A percentile compares a stretch with the other conserved stretches of the same genome.
Conservation (phyloP, 805 yeast species). For the Wickerhamiella musiphila region DNA sequence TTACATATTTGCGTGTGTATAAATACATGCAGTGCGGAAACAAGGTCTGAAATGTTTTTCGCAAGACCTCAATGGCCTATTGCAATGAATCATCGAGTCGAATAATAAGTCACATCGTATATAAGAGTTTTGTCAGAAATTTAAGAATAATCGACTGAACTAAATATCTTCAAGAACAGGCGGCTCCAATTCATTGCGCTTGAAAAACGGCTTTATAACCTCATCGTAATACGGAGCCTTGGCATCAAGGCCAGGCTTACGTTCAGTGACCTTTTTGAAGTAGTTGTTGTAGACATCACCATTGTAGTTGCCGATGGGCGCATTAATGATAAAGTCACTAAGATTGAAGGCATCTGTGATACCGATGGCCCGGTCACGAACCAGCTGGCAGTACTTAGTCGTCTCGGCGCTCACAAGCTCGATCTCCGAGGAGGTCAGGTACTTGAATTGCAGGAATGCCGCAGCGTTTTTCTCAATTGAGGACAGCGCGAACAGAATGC, state of each 20-base stretch:
- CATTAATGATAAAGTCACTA: constrained; percentile 60
- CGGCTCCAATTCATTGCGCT: constrained; percentile 9
- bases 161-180: constrained; percentile 9
- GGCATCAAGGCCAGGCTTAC: constrained; percentile 24
- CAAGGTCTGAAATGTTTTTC: too few species aligned
- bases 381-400: constrained; percentile 28
- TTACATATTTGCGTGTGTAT: too few species aligned
- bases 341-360: constrained; percentile 69
- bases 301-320: constrained; percentile 60
- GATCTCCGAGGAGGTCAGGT: constrained; percentile 32
- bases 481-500: constrained; percentile 34
- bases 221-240: constrained; percentile 39
- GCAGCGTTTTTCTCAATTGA: constrained; percentile 56
- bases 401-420: constrained; percentile 27
- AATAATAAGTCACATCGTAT: too few species aligned
- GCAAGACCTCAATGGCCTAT: too few species aligned
- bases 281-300: constrained; percentile 74
- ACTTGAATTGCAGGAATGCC: constrained; percentile 45
- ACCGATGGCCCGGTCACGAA: constrained; percentile 53
- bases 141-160: too few species aligned
- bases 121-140: too few species aligned
- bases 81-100: too few species aligned
- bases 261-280: constrained; percentile 40
- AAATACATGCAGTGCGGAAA: too few species aligned
- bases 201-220: constrained; percentile 18